Evolutionary conservation across 805 yeast genomes (phyloP).

Genomic region (Ogataea kodamae): DNA sequence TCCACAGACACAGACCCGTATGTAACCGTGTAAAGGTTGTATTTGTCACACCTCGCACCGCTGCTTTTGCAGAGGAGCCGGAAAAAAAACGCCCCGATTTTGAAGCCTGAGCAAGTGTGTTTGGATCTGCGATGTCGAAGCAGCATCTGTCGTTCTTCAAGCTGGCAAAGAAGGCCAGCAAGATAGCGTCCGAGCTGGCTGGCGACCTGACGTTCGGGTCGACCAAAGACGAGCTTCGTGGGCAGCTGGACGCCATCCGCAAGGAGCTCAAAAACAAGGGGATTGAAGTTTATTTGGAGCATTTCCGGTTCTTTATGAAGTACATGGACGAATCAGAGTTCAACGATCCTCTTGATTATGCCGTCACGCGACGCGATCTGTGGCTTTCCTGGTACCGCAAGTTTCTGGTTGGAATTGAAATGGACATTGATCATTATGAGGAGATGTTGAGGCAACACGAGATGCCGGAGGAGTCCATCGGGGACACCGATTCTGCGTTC

Average conservation of each 20-base stretch:
- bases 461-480: conserved; percentile 1
- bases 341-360: conserved; percentile 32
- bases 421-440: conserved; percentile 20
- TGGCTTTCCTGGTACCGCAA: conserved; percentile 30
- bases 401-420: conserved; percentile 18
- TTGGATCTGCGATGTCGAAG: conserved; percentile 13
- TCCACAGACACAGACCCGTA: conserved; percentile 46
- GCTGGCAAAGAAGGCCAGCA: conserved; percentile 28
- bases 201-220: conserved; percentile 34
- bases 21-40: conserved; percentile 1
- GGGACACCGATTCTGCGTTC: conserved; percentile 8
- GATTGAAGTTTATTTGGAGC: conserved; percentile 27
- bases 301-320: conserved; percentile 29
- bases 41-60: conserved; percentile 1
- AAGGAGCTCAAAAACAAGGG: conserved; percentile 20
- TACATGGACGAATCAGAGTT: conserved; percentile 32
- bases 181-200: conserved; percentile 29
- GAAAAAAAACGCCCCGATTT: conserved; percentile 1
- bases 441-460: conserved; percentile 9
- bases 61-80: conserved; percentile 2
- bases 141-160: conserved; percentile 17
- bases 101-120: conserved; percentile 1
- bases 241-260: conserved; percentile 11
- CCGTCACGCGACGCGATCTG: conserved; percentile 31
- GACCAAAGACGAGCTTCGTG: conserved; percentile 12